Evolutionary conservation across 2,329 filamentous ascomycete species (phyloP).

Genomic region (Alternaria dauci): DNA sequence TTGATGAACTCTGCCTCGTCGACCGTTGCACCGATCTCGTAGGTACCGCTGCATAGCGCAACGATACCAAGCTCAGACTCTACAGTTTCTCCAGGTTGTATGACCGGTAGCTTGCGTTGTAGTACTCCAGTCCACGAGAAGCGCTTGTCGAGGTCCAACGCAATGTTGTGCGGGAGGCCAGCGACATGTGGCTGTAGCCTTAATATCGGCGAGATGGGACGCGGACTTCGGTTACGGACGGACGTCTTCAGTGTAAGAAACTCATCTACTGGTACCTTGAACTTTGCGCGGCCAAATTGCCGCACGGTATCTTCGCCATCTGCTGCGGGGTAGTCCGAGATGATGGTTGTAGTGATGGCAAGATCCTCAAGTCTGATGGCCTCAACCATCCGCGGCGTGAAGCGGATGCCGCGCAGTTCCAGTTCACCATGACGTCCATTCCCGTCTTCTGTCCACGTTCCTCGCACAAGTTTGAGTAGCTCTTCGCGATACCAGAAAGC

Average conservation of each 20-base stretch:
- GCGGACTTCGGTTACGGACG: constrained; percentile 75
- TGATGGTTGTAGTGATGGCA: constrained; percentile 63
- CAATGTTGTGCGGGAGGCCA: constrained; percentile 73
- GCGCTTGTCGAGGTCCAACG: constrained; percentile 82
- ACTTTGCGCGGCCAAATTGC: constrained; percentile 58
- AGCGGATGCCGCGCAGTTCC: constrained; percentile 77
- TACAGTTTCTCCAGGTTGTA: constrained; percentile 67
- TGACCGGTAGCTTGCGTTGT: constrained; percentile 73
- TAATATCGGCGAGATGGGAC: constrained; percentile 74
- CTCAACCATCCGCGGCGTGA: constrained; percentile 82
- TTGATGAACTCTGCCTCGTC: constrained; percentile 74
- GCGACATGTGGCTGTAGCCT: constrained; percentile 79
- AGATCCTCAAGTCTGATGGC: constrained; percentile 83
- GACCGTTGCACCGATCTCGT: constrained; percentile 80
- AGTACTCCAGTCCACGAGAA: constrained; percentile 86
- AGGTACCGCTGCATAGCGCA: constrained; percentile 79
- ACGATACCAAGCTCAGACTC: constrained; percentile 75
- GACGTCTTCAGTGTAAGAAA: constrained; percentile 76
- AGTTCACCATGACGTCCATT: constrained; percentile 69
- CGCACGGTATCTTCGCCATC: constrained; percentile 23
- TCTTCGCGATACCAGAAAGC: constrained; percentile 91
- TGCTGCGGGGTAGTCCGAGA: constrained; percentile 21
- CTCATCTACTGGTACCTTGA: constrained; percentile 62
- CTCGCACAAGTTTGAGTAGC: constrained; percentile 74
- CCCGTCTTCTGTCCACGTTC: constrained; percentile 72